These are phyloP conservation scores for Claviceps sp. DNA, from an alignment of 2,329 filamentous ascomycete genomes.

Conservation along the genomic window DNA sequence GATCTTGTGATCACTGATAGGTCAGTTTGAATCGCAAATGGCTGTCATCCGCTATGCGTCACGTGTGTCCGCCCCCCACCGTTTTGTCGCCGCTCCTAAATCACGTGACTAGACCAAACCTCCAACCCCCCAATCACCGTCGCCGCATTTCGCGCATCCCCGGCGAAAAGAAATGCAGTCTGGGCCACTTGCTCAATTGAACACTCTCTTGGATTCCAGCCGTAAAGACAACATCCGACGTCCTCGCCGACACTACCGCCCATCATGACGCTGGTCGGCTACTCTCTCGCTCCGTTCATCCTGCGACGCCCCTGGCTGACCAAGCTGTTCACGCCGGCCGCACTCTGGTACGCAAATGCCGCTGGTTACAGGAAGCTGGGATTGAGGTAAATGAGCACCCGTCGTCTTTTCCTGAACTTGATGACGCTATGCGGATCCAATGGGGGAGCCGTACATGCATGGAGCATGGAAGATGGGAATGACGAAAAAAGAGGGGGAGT, in stretches of 20 bases:
- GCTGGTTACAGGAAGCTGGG: constrained; percentile 89
- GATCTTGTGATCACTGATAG: too few relatives aligned
- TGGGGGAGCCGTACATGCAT: too few relatives aligned
- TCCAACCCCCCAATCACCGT: constrained; percentile 16
- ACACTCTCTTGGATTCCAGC: constrained; percentile 7
- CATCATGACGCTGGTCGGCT: constrained; percentile 44
- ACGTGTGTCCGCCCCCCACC: neutral
- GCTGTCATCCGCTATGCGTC: neutral
- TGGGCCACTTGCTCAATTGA: constrained; percentile 6
- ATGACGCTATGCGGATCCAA: too few relatives aligned
- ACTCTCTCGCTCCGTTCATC: constrained; percentile 61
- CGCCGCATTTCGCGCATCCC: constrained; percentile 21
- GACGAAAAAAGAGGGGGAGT: neutral
- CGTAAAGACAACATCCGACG: neutral
- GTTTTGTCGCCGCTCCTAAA: neutral
- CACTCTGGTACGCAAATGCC: constrained; percentile 80
- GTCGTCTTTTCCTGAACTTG: neutral
- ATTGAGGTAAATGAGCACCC: constrained; percentile 49
- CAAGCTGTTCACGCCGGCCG: constrained; percentile 61
- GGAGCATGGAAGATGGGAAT: neutral
- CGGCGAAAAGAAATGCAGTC: constrained; percentile 9
- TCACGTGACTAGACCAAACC: constrained; percentile 21
- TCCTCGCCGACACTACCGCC: constrained; percentile 15
- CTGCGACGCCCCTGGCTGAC: constrained; percentile 75
- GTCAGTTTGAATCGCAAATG: too few relatives aligned